phyloP scores from a whole-genome alignment of 2,329 filamentous ascomycete genomes.

The Lecanoromycetidae sp. region DNA sequence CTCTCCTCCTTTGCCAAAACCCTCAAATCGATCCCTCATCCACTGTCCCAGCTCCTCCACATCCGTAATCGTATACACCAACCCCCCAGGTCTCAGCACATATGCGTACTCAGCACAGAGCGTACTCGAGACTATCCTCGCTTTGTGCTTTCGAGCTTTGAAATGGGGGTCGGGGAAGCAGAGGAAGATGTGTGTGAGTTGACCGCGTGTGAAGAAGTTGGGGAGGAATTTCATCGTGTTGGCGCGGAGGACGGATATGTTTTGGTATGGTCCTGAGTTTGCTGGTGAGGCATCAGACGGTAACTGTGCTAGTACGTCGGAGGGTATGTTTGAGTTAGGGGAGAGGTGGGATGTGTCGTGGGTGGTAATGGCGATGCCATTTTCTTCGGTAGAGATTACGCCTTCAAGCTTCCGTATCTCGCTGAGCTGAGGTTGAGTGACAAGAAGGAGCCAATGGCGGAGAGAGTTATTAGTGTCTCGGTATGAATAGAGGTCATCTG shows the following conservation, averaged over 20 bases:
- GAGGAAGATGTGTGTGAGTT: conserved; percentile 86
- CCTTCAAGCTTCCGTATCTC: background rate
- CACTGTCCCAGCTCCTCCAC: conserved; percentile 86
- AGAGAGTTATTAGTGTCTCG: background rate
- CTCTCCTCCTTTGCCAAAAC: conserved; percentile 24
- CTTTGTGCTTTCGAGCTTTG: conserved; percentile 94
- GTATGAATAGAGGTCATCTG: background rate
- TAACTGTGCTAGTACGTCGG: too few species aligned
- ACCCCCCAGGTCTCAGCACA: conserved; percentile 66
- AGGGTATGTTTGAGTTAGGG: too few species aligned
- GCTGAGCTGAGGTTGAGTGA: background rate
- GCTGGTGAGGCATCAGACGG: conserved; percentile 4
- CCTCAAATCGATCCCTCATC: conserved; percentile 80
- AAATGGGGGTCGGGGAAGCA: conserved; percentile 99
- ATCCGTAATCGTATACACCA: conserved; percentile 94
- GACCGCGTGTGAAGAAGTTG: conserved; percentile 76
- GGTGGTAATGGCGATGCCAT: background rate
- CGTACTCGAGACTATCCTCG: conserved; percentile 78
- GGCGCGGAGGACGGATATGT: conserved; percentile 75
- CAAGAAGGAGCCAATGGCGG: background rate
- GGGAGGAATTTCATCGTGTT: conserved; percentile 99
- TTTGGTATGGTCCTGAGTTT: conserved; percentile 50
- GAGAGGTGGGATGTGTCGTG: too few species aligned
- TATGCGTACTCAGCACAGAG: conserved; percentile 91
- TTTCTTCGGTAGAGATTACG: background rate